A percentile compares a stretch with the other conserved stretches of the same genome.
Evolutionary conservation across 805 yeast genomes (phyloP).

Genomic region (Alloascoidea hylecoeti): DNA sequence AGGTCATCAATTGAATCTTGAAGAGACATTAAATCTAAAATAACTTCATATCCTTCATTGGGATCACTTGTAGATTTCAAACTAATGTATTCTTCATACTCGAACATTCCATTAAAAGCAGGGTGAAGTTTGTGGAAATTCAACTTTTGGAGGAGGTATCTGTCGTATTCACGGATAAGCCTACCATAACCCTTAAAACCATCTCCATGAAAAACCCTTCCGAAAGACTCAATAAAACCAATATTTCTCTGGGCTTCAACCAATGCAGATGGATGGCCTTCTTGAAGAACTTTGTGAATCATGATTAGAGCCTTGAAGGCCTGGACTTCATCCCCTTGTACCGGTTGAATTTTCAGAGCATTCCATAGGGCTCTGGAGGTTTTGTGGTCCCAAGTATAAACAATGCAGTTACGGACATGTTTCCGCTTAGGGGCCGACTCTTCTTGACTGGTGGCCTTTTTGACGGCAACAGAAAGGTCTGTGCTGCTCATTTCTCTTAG

Average conservation of each 20-base stretch:
- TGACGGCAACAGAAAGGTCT: constrained; percentile 34
- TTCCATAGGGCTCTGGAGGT: constrained; percentile 79
- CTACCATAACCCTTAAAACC: constrained; percentile 44
- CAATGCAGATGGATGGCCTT: constrained; percentile 84
- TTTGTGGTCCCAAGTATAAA: constrained; percentile 92
- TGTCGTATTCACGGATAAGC: constrained; percentile 64
- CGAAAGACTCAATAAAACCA: constrained; percentile 66
- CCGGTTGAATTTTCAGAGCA: constrained; percentile 62
- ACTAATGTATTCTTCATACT: constrained; percentile 89
- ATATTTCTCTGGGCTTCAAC: constrained; percentile 68
- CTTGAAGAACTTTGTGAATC: constrained; percentile 88
- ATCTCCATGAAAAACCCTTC: constrained; percentile 29
- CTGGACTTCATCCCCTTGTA: constrained; percentile 73
- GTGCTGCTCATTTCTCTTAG: too few relatives aligned
- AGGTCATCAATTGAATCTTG: constrained; percentile 77
- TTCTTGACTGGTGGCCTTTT: constrained; percentile 76
- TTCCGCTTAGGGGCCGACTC: constrained; percentile 92
- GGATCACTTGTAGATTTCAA: constrained; percentile 83
- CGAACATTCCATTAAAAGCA: constrained; percentile 91
- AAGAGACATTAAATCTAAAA: constrained; percentile 69
- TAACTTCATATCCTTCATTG: constrained; percentile 87
- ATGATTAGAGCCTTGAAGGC: constrained; percentile 75
- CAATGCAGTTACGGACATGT: constrained; percentile 88
- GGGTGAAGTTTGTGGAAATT: constrained; percentile 74
- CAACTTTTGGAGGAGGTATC: constrained; percentile 56